Evolutionary conservation across 768 basidiomycete species (phyloP).

Genomic region (Amanita subjunquillea): DNA sequence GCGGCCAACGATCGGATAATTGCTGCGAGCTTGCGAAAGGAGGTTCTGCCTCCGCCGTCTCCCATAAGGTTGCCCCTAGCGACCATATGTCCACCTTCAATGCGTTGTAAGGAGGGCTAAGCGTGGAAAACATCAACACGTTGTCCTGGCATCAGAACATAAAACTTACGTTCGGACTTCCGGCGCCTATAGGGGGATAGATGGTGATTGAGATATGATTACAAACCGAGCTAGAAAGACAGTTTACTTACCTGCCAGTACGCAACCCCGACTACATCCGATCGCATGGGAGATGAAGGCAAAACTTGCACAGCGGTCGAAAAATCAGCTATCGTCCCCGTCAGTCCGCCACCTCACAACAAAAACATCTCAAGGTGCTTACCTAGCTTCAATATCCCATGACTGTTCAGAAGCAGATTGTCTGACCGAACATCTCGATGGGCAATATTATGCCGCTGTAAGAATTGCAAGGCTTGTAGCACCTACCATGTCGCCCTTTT

Average conservation of each 20-base stretch:
- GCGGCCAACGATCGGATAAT: slow-evolving; percentile 56
- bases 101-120: slow-evolving; percentile 59
- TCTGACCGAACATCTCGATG: slow-evolving; percentile 83
- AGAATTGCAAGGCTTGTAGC: slow-evolving; percentile 52
- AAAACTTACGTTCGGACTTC: slow-evolving; percentile 58
- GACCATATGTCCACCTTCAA: slow-evolving; percentile 77
- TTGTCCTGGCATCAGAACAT: neutral
- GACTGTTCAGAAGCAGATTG: slow-evolving; percentile 61
- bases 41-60: slow-evolving; percentile 65
- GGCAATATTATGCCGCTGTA: slow-evolving; percentile 57
- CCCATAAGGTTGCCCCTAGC: slow-evolving; percentile 77
- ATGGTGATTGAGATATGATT: slow-evolving; percentile 8
- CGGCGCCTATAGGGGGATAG: slow-evolving; percentile 38
- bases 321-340: slow-evolving; percentile 55
- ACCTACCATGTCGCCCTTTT: slow-evolving; percentile 29
- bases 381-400: slow-evolving; percentile 71
- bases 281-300: slow-evolving; percentile 35
- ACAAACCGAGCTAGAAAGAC: neutral
- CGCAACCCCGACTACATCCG: slow-evolving; percentile 57
- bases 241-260: slow-evolving; percentile 61
- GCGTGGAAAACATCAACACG: neutral
- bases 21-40: slow-evolving; percentile 57
- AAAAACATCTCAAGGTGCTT: slow-evolving; percentile 14
- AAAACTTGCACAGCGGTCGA: slow-evolving; percentile 61
- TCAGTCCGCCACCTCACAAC: neutral